Evolutionary conservation across 78 protist species (phyloP).

Genomic region (Guillardia theta): DNA sequence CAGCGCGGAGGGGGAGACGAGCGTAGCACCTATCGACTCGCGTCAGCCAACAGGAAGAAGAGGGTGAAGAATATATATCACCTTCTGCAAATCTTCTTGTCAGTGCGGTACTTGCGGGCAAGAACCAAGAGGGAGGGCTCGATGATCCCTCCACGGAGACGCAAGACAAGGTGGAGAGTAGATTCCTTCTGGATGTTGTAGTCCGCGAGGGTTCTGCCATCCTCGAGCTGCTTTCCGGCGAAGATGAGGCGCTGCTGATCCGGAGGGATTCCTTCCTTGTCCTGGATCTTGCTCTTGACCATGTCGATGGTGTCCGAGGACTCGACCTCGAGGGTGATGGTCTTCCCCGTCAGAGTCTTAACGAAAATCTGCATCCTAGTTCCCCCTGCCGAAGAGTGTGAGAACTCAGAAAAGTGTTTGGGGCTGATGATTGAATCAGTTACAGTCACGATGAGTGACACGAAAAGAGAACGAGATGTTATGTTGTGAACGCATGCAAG

Average conservation of each 20-base stretch:
- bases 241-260: constrained; percentile 99
- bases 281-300: constrained; percentile 96
- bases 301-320: constrained; percentile 93
- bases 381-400: background rate
- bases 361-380: constrained; percentile 41
- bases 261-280: constrained; percentile 95
- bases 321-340: constrained; percentile 93
- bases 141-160: constrained; percentile 96
- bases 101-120: constrained; percentile 96
- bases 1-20: constrained; percentile 96
- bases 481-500: too few relatives aligned
- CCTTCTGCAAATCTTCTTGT: constrained; percentile 97
- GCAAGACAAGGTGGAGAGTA: constrained; percentile 82
- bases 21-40: constrained; percentile 92
- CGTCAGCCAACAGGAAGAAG: background rate
- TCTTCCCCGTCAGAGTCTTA: constrained; percentile 61
- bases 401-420: too few relatives aligned
- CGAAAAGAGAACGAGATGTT: too few relatives aligned
- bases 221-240: constrained; percentile 99
- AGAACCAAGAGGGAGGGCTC: constrained; percentile 97
- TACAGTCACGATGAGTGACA: too few relatives aligned
- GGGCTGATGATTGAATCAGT: too few relatives aligned
- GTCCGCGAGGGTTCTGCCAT: constrained; percentile 96
- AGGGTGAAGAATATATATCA: background rate
- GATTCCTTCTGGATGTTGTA: constrained; percentile 96